These are phyloP conservation scores for Meredithiella fracta DNA, from an alignment of 2,329 filamentous ascomycete species.

Conservation along the genomic window DNA sequence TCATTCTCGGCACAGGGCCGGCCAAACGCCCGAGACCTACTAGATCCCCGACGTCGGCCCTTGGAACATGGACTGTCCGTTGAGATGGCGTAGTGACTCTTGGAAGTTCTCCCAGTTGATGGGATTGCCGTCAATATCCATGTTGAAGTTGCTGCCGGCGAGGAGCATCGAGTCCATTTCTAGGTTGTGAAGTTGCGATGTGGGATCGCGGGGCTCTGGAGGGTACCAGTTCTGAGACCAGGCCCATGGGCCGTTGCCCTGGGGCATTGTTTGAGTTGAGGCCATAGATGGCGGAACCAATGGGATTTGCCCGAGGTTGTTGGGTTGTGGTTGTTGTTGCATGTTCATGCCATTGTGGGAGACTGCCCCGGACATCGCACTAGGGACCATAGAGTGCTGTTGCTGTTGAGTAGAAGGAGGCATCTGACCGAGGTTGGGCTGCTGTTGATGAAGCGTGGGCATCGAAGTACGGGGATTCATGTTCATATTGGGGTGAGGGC, in stretches of 20 bases:
- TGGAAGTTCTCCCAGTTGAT: slow-evolving; percentile 11
- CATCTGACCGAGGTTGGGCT: background rate
- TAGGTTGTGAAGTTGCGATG: background rate
- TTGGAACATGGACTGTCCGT: slow-evolving; percentile 1
- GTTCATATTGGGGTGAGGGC: too few species aligned
- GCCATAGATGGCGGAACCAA: background rate
- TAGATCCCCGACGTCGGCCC: slow-evolving; percentile 7
- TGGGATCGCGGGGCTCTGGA: background rate
- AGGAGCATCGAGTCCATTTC: background rate
- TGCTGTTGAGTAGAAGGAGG: background rate
- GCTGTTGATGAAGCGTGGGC: background rate
- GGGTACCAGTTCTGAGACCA: background rate
- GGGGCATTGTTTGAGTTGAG: background rate
- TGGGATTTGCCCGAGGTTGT: background rate
- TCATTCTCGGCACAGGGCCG: background rate
- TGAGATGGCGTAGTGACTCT: slow-evolving; percentile 7
- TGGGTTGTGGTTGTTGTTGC: background rate
- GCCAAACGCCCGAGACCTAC: background rate
- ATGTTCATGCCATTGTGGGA: background rate
- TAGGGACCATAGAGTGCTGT: background rate
- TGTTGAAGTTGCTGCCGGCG: slow-evolving; percentile 1
- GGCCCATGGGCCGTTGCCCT: background rate
- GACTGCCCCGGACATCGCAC: background rate
- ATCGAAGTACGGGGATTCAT: too few species aligned
- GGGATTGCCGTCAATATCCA: slow-evolving; percentile 12